Conservation (phyloP, 441 rosid genomes). For the Pelargonium myrrhifolium region DNA sequence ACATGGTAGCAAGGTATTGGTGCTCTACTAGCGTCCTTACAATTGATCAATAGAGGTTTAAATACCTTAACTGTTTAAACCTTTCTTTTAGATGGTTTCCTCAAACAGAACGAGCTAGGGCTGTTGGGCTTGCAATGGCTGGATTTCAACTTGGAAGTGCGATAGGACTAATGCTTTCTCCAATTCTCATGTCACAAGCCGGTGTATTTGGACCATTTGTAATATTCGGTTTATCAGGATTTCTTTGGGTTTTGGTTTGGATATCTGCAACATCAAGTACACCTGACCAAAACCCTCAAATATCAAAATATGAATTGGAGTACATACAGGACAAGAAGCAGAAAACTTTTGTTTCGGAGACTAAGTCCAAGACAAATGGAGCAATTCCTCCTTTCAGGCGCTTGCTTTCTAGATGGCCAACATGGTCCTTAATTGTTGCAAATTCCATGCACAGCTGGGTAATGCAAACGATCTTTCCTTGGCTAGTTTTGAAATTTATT, state of each 20-base stretch:
- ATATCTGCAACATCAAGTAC: slow-evolving; percentile 66
- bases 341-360: slow-evolving; percentile 30
- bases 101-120: slow-evolving; percentile 78
- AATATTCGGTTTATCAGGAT: slow-evolving; percentile 81
- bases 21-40: slow-evolving; percentile 12
- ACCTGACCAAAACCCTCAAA: slow-evolving; percentile 68
- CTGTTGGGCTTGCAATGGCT: slow-evolving; percentile 91
- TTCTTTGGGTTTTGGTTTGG: slow-evolving; percentile 94
- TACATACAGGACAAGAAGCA: slow-evolving; percentile 48
- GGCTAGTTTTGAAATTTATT: slow-evolving; percentile 1
- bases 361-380: slow-evolving; percentile 32
- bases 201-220: slow-evolving; percentile 90
- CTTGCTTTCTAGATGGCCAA: slow-evolving; percentile 78
- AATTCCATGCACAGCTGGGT: slow-evolving; percentile 98
- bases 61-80: slow-evolving; percentile 24
- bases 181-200: slow-evolving; percentile 81
- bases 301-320: slow-evolving; percentile 69
- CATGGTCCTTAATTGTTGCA: slow-evolving; percentile 88
- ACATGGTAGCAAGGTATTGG: slow-evolving; percentile 79
- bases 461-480: slow-evolving; percentile 19
- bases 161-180: slow-evolving; percentile 75
- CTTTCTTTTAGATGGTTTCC: slow-evolving; percentile 89
- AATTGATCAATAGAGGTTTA: slow-evolving; percentile 18
- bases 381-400: slow-evolving; percentile 72
- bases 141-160: slow-evolving; percentile 91